Evolutionary conservation across 1,139 yeast species (phyloP).

Genomic region (Groenewaldozyma auringiensis): DNA sequence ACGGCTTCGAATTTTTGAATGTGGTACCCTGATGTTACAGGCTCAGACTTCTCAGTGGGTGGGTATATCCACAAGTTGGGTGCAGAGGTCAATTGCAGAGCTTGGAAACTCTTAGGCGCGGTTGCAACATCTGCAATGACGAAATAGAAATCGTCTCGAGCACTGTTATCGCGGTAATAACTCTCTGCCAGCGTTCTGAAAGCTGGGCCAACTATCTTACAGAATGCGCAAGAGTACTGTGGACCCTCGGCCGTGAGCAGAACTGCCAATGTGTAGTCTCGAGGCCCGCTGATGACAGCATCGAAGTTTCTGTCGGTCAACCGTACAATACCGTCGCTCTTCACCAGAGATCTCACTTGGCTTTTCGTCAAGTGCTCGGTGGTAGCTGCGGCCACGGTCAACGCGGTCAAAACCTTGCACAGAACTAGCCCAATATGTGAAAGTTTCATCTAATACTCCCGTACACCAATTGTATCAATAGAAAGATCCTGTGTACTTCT

Average conservation of each 20-base stretch:
- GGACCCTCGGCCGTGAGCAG: constrained; percentile 69
- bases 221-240: constrained; percentile 68
- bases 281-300: constrained; percentile 52
- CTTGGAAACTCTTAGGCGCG: constrained; percentile 47
- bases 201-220: constrained; percentile 64
- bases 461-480: too few relatives aligned
- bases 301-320: constrained; percentile 59
- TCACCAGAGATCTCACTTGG: constrained; percentile 3
- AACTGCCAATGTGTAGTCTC: constrained; percentile 60
- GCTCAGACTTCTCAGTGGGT: constrained; percentile 42
- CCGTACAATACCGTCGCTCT: constrained; percentile 34
- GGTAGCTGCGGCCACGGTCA: not conserved
- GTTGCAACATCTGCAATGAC: constrained; percentile 66
- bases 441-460: not conserved
- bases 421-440: not conserved
- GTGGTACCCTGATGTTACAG: constrained; percentile 32
- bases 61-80: constrained; percentile 67
- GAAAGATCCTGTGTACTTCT: too few relatives aligned
- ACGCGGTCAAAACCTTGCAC: not conserved
- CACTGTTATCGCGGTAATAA: constrained; percentile 46
- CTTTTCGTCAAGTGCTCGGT: not conserved
- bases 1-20: constrained; percentile 44
- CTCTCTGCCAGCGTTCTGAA: constrained; percentile 55
- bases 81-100: constrained; percentile 53
- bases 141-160: constrained; percentile 49